Base-by-base conservation (phyloP, 768 basidiomycete species). In the Russula emetica region DNA sequence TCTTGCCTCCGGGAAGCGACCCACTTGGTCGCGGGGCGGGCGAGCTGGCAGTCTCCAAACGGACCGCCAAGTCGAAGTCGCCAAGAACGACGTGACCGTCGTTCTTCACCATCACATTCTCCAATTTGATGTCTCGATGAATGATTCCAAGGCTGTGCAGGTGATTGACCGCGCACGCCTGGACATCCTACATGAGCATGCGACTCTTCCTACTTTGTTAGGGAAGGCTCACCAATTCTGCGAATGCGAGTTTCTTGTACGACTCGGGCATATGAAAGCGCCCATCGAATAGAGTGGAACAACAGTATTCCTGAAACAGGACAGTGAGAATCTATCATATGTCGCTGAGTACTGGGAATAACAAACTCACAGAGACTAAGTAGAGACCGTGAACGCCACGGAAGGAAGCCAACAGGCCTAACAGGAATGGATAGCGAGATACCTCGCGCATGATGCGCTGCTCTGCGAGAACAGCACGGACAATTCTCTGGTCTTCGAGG, bases 101-200 rank as follows among this genome's bases (percentile, higher is more conserved):
- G 71, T 94, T 91, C 73, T 96, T 93, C 59, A 98, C 74, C 42
- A 97, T 76, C 1, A 96, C 90, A 70, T 98, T 98, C 78, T 98
- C 94, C 62, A 98, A 79, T 77, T 98, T 99, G 70, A 99, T 80
- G 74, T 99, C 97, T 22, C 97, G 85, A 73, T 99, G 97, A 3
- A 98, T 91, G 69, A 98, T 92, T 55, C 92, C 92, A 73, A 88
- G 88, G 55, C 85, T 82, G 73, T 99, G 97, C 18, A 97, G 82
- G 74, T 94, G 93, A 22, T 89, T 89, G 13, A 98, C 89, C 0
- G 94, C 96, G 8, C 54, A 62, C 16, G 63, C 65, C 58, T 70
- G 50, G 4, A 68, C 16, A 28, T 10, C 32, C 36, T 30, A 30
- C 11, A 50, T 69, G 4, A 67, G 47, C 45, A 34, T 42, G 47